Evolutionary conservation across 1,139 yeast species (phyloP).

Genomic region (Pichia sp.): DNA sequence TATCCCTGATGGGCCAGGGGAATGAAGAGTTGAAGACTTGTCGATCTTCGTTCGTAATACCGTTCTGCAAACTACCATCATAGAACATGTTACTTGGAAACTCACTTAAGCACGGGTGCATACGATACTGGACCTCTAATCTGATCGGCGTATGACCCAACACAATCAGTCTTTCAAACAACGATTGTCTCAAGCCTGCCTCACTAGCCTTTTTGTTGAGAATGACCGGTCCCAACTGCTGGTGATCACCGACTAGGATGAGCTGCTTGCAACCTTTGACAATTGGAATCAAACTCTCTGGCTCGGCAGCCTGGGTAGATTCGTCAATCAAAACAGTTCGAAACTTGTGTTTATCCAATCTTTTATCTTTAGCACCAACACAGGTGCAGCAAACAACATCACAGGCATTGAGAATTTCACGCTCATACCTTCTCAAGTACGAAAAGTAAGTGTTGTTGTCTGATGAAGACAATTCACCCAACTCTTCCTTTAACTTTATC

Average conservation of each 20-base stretch:
- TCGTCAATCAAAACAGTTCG: conserved; percentile 85
- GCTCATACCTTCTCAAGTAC: conserved; percentile 46
- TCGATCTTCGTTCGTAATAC: conserved; percentile 76
- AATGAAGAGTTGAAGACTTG: conserved; percentile 52
- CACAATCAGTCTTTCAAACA: conserved; percentile 81
- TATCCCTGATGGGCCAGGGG: conserved; percentile 84
- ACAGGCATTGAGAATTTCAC: conserved; percentile 48
- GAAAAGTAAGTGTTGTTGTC: conserved; percentile 48
- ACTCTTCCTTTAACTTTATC: conserved; percentile 52
- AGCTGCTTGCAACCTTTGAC: conserved; percentile 88
- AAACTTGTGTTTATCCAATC: conserved; percentile 54
- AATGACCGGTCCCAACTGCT: conserved; percentile 90
- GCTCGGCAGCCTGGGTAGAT: conserved; percentile 91
- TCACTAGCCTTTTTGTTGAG: conserved; percentile 74
- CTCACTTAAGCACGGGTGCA: conserved; percentile 86
- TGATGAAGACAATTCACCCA: conserved; percentile 62
- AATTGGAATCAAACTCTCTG: conserved; percentile 83
- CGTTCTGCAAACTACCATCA: conserved; percentile 89
- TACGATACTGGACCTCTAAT: conserved; percentile 88
- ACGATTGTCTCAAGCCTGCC: conserved; percentile 80
- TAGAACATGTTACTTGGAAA: conserved; percentile 91
- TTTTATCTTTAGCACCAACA: conserved; percentile 81
- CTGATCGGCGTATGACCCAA: conserved; percentile 84
- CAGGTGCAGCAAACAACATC: conserved; percentile 90
- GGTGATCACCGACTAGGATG: conserved; percentile 90